Evolutionary conservation across 306 rosid species (phyloP).

Genomic region (Pterocarpus santalinus): DNA sequence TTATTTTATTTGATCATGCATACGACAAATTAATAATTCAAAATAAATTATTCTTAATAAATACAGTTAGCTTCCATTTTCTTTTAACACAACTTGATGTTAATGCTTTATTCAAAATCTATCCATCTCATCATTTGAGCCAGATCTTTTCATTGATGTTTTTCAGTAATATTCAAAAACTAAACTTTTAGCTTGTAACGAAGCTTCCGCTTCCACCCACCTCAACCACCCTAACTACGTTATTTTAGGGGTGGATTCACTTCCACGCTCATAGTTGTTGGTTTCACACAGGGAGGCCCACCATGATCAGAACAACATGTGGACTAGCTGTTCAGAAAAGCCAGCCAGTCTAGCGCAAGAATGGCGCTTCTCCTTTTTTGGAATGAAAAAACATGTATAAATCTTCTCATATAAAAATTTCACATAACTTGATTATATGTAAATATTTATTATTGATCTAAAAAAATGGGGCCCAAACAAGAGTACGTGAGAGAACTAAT

Average conservation of each 20-base stretch:
- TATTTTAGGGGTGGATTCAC: background rate
- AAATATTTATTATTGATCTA: no score
- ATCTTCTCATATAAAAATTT: no score
- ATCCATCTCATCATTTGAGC: background rate
- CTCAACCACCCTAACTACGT: background rate
- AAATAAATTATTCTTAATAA: background rate
- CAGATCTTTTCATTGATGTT: background rate
- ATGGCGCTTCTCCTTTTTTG: background rate
- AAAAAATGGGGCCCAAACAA: no score
- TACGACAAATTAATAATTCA: no score
- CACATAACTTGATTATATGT: no score
- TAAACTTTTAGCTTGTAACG: background rate
- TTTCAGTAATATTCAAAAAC: background rate
- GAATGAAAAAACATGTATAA: no score
- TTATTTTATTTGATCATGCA: background rate
- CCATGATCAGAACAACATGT: conserved; percentile 1
- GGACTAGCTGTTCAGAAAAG: background rate
- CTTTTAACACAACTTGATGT: background rate
- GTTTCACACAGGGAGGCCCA: background rate
- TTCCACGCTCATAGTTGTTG: background rate
- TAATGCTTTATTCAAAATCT: background rate
- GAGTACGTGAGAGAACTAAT: no score
- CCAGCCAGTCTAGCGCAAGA: background rate
- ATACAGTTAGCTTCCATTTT: background rate
- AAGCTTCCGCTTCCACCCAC: conserved; percentile 15